Evolutionary conservation across 257 asterid genomes (phyloP), one percentile per base, ranked within the genome.

Genomic region (Fraxinus pennsylvanica): DNA sequence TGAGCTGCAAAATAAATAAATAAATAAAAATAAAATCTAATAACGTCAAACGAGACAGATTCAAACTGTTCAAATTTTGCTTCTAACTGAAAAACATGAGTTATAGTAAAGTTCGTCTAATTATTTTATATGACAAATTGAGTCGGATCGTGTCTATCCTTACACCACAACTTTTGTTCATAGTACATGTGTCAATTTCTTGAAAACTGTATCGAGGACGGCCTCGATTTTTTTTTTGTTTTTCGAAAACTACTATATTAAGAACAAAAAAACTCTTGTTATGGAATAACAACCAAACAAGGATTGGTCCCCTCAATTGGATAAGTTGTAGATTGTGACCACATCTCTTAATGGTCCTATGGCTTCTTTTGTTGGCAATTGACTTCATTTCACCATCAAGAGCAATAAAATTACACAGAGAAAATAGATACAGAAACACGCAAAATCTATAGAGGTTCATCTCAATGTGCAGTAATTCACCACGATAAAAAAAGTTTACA

Each of bases 311-410:
- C 82, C 73, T 65, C 57, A 29, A 47, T 30, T 41, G 50, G 81
- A 78, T 68, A 67, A 70, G 36, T 68, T 30, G 74, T 50, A 27
- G 33, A 47, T 1, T 57, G 3, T 25, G 72, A 75, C 78, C 86
- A 77, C 83, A 74, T 74, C 65, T 52, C 17, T 72, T 14, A 6
- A 76, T 80, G 82, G 84, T 65, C 73, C 70, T 36, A 9, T 71
- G 61, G 54, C 72, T n/a, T 47, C 50, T 5, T 52, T 69, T 35
- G 45, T 39, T n/a, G 39, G 29, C 70, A 45, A 61, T 50, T 32
- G 47, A 35, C 79, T 15, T 52, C 21, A 36, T 36, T 36, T 9
- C 0, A 36, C 41, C 9, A 7, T 8, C 41, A 36, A 36, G 6
- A 36, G 8, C 7, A 36, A 36, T 4, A 36, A 36, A 36, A 36